Evolutionary conservation across 768 basidiomycete species (phyloP).

Genomic region (Gloeophyllum trabeum): DNA sequence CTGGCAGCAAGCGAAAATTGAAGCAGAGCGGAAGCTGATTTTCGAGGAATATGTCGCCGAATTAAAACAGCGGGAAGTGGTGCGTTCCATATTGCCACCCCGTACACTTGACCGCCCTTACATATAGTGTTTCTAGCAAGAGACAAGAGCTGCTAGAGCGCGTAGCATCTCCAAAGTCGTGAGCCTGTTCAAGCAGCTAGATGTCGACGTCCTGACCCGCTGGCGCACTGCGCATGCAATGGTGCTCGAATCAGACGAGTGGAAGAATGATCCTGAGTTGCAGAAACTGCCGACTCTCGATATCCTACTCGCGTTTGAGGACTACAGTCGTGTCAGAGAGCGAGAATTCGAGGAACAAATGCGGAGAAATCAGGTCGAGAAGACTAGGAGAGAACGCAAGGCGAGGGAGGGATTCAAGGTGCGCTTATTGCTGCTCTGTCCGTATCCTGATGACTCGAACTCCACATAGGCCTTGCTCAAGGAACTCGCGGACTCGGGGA

Average conservation of each 20-base stretch:
- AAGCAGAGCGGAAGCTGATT: conserved; percentile 75
- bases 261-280: conserved; percentile 66
- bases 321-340: conserved; percentile 83
- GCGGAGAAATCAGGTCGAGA: conserved; percentile 70
- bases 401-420: conserved; percentile 89
- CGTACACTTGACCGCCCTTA: no score
- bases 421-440: conserved; percentile 7
- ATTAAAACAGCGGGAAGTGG: conserved; percentile 82
- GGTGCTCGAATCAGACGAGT: conserved; percentile 69
- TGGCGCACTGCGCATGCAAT: conserved; percentile 81
- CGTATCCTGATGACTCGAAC: neutral
- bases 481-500: conserved; percentile 51
- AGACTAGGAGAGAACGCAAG: conserved; percentile 76
- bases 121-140: conserved; percentile 46
- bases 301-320: conserved; percentile 88
- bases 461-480: conserved; percentile 52
- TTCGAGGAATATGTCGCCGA: conserved; percentile 90
- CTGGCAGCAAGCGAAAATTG: conserved; percentile 82
- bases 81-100: conserved; percentile 25
- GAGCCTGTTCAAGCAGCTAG: conserved; percentile 72
- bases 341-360: conserved; percentile 86
- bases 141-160: conserved; percentile 62
- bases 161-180: conserved; percentile 81
- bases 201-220: conserved; percentile 87
- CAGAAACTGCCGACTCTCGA: conserved; percentile 82